Percentiles rank a stretch among this genome's conserved stretches.
These are phyloP conservation scores for Phytopythium kandeliae DNA, from an alignment of 352 stramenopile genomes.

Conservation along the genomic window DNA sequence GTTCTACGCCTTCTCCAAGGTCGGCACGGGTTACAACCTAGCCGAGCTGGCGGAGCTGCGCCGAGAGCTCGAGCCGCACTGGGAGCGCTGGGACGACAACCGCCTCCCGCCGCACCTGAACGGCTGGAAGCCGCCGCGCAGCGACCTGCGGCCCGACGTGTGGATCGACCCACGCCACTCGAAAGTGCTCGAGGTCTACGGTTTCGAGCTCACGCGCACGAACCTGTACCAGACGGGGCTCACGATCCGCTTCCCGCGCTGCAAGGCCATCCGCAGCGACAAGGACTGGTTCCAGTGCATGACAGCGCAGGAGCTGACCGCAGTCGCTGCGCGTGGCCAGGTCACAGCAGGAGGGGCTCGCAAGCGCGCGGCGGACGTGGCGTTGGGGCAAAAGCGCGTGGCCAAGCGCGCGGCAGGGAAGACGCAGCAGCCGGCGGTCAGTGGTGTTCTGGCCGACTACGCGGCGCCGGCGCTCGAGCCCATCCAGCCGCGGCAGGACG, in stretches of 20 bases:
- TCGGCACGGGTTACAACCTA: conserved; percentile 81
- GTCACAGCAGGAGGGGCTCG: too few relatives aligned
- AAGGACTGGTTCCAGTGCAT: conserved; percentile 83
- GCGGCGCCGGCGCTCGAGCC: conserved; percentile 53
- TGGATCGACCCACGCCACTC: conserved; percentile 81
- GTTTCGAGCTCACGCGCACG: conserved; percentile 80
- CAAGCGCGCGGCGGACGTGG: conserved; percentile 68
- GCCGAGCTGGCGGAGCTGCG: conserved; percentile 73
- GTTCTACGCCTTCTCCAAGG: conserved; percentile 76
- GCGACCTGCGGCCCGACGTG: conserved; percentile 67
- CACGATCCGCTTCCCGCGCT: conserved; percentile 76
- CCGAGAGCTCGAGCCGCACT: conserved; percentile 72
- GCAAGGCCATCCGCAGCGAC: conserved; percentile 77
- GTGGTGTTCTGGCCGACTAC: conserved; percentile 52
- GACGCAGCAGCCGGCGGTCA: conserved; percentile 9
- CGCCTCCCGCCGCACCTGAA: conserved; percentile 71
- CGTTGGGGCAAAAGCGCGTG: conserved; percentile 55
- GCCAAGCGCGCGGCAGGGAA: conserved; percentile 41
- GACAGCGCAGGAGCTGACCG: conserved; percentile 71
- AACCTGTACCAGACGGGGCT: conserved; percentile 76
- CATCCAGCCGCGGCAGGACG: conserved; percentile 43
- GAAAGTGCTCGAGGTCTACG: conserved; percentile 81
- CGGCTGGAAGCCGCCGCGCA: conserved; percentile 73
- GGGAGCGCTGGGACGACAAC: conserved; percentile 62
- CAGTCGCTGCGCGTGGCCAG: too few relatives aligned